Conservation (phyloP, 2,329 filamentous ascomycete species). For the Tolypocladium capitatum region DNA sequence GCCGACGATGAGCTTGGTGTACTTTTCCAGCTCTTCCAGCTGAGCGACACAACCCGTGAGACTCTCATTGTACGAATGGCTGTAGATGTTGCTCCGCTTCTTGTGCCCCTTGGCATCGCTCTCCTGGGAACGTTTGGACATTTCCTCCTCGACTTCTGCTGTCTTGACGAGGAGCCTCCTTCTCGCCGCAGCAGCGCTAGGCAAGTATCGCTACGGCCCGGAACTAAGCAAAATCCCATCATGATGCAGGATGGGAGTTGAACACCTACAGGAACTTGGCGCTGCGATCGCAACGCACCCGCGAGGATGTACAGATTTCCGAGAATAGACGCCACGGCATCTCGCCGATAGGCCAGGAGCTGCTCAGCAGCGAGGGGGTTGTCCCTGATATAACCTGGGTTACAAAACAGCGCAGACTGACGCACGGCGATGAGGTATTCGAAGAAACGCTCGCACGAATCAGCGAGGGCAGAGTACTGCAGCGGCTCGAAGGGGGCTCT, state of each 20-base stretch:
- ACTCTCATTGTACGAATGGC: constrained; percentile 39
- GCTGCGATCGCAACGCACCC: constrained; percentile 36
- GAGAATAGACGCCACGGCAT: constrained; percentile 43
- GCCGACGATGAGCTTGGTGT: constrained; percentile 44
- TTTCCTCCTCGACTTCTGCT: constrained; percentile 29
- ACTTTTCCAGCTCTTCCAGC: constrained; percentile 39
- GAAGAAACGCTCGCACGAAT: constrained; percentile 43
- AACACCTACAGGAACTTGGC: constrained; percentile 32
- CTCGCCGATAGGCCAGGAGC: constrained; percentile 37
- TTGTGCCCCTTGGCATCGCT: constrained; percentile 19
- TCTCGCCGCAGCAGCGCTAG: constrained; percentile 39
- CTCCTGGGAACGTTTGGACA: constrained; percentile 9
- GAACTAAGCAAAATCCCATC: background rate
- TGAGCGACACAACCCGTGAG: constrained; percentile 41
- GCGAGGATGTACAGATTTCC: constrained; percentile 46
- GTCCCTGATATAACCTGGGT: constrained; percentile 37
- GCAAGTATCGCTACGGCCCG: constrained; percentile 33
- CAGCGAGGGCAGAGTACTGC: constrained; percentile 42
- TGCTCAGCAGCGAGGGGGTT: constrained; percentile 33
- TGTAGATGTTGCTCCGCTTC: constrained; percentile 45
- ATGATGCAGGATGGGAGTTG: background rate
- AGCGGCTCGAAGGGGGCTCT: constrained; percentile 42
- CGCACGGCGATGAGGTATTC: constrained; percentile 44
- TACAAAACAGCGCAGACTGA: constrained; percentile 44
- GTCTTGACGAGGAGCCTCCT: constrained; percentile 38